A percentile compares a stretch with the other conserved stretches of the same genome.
Conservation (phyloP, 495 filamentous ascomycete species). For the Daldinia bambusicola region DNA sequence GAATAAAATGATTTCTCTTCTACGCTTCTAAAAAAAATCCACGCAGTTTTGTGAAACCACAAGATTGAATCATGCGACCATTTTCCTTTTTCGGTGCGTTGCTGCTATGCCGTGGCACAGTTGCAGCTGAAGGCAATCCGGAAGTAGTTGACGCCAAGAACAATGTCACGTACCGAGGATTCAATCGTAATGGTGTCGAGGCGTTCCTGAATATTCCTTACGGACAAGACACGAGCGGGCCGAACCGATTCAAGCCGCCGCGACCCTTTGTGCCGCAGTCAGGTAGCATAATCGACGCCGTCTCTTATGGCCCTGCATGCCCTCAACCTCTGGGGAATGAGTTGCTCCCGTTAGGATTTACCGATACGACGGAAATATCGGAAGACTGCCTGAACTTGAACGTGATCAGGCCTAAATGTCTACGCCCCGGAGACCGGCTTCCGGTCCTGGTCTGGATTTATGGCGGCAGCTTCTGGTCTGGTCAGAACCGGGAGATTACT, state of each 20-base stretch:
- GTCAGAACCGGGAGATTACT: slow-evolving; percentile 51
- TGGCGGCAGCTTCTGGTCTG: slow-evolving; percentile 53
- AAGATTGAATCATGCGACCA: slow-evolving; percentile 27
- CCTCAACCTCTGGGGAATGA: slow-evolving; percentile 49
- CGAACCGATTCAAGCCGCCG: slow-evolving; percentile 59
- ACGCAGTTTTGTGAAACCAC: neutral
- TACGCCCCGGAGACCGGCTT: slow-evolving; percentile 44
- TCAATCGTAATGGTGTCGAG: slow-evolving; percentile 51
- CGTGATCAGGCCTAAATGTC: slow-evolving; percentile 52
- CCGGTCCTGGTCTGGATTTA: slow-evolving; percentile 61
- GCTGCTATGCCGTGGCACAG: slow-evolving; percentile 15
- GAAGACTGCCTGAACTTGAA: slow-evolving; percentile 61
- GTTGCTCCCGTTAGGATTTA: slow-evolving; percentile 46
- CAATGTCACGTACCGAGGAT: slow-evolving; percentile 46
- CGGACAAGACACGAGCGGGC: slow-evolving; percentile 55
- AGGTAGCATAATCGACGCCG: slow-evolving; percentile 54
- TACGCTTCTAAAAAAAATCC: neutral
- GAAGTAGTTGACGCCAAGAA: slow-evolving; percentile 31
- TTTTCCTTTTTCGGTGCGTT: slow-evolving; percentile 31
- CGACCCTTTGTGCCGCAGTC: slow-evolving; percentile 43
- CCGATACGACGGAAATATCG: slow-evolving; percentile 50
- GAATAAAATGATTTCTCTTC: neutral
- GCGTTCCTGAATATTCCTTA: slow-evolving; percentile 60
- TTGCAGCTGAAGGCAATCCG: slow-evolving; percentile 19
- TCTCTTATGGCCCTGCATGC: slow-evolving; percentile 55